Base-by-base conservation (phyloP, 768 basidiomycete species). In the Jaapia argillacea region DNA sequence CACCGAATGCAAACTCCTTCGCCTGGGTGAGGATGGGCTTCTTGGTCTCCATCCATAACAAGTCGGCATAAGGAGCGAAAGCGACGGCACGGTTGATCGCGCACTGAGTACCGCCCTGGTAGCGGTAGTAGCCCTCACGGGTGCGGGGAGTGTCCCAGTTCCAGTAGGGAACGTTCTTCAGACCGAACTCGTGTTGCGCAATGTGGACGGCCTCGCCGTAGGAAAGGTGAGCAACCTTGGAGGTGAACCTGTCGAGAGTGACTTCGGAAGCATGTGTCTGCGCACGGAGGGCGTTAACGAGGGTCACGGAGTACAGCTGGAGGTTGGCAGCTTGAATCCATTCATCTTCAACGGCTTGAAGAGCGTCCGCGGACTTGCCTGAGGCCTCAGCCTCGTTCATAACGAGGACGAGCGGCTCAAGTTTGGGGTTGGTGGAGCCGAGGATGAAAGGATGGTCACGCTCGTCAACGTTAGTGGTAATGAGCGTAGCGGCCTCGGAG, bases 391-490 rank as follows among this genome's bases (percentile, higher is more conserved):
- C 96, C 41, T 83, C 75, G 40, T 71, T 72, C 86, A 98, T 92
- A 49, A 85, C 77, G 18, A 65, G 68, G 47, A 83, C 88, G 46
- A 98, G 69, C 18, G 89, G 75, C 4, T 66, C 67, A 21, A 87
- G 63, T 36, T 70, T 64, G 6, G 84, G 58, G 58, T 93, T 93
- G 21, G 92, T 94, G 41, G 73, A 77, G 25, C 94, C 96, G 28
- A 97, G 80, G 56, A 99, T 93, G 74, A 98, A 99, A 24, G 89
- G 66, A 51, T 99, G 96, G 67, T 99, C 96, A n/a, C 96, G 81
- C 52, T 82, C 79, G 62, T 99, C 96, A 48, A 99, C 88, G 65
- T 98, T 98, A 51, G 88, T 83, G 27, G 91, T 86, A 68, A 98
- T 87, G 56, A 99, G 77, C 2, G 96, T 97, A 1, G 96, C 94